Evolutionary conservation across 2,329 filamentous ascomycete species (phyloP), one percentile per base, ranked within the genome.

Genomic region (Orbilia javanica): DNA sequence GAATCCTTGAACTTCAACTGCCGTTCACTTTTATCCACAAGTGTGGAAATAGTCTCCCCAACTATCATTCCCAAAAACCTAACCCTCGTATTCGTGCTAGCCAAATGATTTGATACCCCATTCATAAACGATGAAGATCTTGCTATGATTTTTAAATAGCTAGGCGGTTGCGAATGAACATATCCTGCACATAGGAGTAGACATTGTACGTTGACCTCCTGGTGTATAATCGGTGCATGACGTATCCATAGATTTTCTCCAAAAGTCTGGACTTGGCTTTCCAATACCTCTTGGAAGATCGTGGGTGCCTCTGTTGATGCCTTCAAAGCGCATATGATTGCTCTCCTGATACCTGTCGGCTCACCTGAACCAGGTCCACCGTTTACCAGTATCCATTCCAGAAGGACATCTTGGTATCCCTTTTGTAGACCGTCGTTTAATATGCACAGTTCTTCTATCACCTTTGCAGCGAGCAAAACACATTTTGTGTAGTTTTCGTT

Each of bases 11-110:
- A 90, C 83, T 99, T 90, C 69, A 87, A 89, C 72, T 91, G 91
- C 7, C 91, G 91, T 27, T 87, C 88, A 80, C 92, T 92, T 50
- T 79, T 79, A 63, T 81, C 80, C 13, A 90, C 86, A 60, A 97
- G 84, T 53, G 85, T 85, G 0, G 89, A 91, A 1, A 91, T 85
- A 0, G 91, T 89, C 80, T 93, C 93, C 3, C 93, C 96, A 34
- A 97, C 90, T 1, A 92, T 87, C 90, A 99, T 96, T 0, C 96
- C 96, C 0, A 99, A 87, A 80, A 97, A 93, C 18, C 94, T 89
- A 15, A 92, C 90, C 80, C 90, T 88, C 5, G 86, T 86, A 46
- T 96, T 94, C 3, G 93, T 91, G 15, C 93, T 89, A 11, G 90
- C 89, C 5, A 99, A 88, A 25, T 94, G 89, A 83, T 96, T 97